phyloP scores from a whole-genome alignment of 2,329 filamentous ascomycete species.

The Aquanectria penicillioides region DNA sequence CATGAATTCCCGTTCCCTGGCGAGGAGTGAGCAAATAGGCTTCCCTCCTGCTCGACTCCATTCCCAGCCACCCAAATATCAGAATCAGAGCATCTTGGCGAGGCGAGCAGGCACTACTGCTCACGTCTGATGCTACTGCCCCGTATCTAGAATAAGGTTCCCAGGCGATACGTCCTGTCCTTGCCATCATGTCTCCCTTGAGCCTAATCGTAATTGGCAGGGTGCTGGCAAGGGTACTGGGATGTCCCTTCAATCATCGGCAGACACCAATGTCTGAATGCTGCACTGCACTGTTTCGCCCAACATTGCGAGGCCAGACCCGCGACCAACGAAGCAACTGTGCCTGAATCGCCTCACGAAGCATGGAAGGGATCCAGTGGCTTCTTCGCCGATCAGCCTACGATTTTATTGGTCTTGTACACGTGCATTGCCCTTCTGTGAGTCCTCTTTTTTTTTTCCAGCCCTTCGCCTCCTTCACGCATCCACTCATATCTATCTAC shows the following conservation, averaged over 20 bases:
- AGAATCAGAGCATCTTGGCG: background rate
- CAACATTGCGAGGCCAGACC: slow-evolving; percentile 7
- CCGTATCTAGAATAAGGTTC: too few relatives aligned
- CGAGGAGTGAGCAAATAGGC: too few relatives aligned
- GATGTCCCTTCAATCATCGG: slow-evolving; percentile 18
- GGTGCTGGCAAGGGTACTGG: slow-evolving; percentile 2
- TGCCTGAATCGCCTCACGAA: background rate
- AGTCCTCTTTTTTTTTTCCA: too few relatives aligned
- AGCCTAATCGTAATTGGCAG: background rate
- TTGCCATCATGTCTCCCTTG: background rate
- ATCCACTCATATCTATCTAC: background rate
- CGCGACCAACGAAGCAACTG: slow-evolving; percentile 5
- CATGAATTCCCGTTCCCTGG: too few relatives aligned
- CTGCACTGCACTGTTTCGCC: slow-evolving; percentile 9
- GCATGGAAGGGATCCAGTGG: background rate
- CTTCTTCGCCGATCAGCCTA: too few relatives aligned
- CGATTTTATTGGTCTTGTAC: background rate
- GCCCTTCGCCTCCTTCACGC: background rate
- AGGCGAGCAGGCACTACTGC: too few relatives aligned
- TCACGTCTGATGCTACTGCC: too few relatives aligned
- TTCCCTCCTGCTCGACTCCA: background rate
- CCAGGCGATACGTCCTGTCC: too few relatives aligned
- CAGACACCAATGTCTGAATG: too few relatives aligned
- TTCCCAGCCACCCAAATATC: slow-evolving; percentile 17
- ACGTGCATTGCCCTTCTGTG: background rate